phyloP scores from a whole-genome alignment of 2,329 filamentous ascomycete species.

The Fusarium lateritium region DNA sequence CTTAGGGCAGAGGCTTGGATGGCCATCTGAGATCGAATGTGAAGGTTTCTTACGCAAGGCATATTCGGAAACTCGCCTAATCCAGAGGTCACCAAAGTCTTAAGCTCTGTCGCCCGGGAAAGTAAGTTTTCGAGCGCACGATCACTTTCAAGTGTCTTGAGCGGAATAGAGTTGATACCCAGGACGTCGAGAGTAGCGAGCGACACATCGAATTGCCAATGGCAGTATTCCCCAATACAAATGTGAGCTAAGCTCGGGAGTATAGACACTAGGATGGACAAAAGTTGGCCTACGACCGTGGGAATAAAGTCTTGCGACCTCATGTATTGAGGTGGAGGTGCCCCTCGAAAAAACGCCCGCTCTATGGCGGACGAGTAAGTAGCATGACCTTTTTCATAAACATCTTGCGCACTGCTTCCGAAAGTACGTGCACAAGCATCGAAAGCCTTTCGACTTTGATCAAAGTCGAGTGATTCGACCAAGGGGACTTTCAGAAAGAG shows the following conservation, averaged over 20 bases:
- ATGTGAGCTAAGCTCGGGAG: neutral
- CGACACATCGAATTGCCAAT: neutral
- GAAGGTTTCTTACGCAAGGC: neutral
- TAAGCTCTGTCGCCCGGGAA: neutral
- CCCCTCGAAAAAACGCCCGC: neutral
- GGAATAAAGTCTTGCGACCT: accelerated
- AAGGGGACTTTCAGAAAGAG: neutral
- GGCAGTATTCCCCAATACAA: neutral
- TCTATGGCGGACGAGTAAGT: neutral
- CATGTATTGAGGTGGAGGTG: accelerated
- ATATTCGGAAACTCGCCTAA: neutral
- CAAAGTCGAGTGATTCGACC: neutral
- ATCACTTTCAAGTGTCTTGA: conserved; percentile 5
- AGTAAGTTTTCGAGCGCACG: neutral
- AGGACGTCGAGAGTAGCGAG: neutral
- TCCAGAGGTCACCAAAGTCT: neutral
- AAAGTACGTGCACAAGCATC: neutral
- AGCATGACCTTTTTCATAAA: neutral
- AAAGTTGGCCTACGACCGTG: neutral
- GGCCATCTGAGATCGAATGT: neutral
- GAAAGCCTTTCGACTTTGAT: neutral
- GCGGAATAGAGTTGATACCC: neutral
- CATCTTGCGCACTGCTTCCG: accelerated
- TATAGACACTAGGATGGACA: conserved; percentile 1
- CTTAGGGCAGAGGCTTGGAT: neutral